A percentile compares a stretch with the other conserved stretches of the same genome.
Conservation (phyloP, 352 stramenopile species). For the Labyrinthula sp. region DNA sequence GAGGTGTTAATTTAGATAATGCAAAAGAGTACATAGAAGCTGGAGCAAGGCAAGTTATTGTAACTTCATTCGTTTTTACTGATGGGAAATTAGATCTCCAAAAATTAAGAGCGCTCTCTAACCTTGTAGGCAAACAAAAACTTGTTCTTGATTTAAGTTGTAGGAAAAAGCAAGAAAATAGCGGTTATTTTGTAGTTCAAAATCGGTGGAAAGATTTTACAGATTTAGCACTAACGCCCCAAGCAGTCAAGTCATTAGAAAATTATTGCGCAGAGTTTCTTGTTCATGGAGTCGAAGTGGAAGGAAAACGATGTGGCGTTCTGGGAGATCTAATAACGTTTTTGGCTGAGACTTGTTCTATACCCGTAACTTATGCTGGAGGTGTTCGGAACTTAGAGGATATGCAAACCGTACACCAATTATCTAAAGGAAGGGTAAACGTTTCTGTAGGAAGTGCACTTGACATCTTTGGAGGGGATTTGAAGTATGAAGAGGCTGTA, state of each 20-base stretch:
- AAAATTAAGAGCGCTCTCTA: conserved; percentile 44
- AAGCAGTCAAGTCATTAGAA: conserved; percentile 59
- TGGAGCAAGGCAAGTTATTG: conserved; percentile 89
- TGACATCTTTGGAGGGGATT: conserved; percentile 81
- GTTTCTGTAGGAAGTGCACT: conserved; percentile 91
- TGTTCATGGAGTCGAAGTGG: conserved; percentile 89
- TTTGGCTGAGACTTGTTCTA: conserved; percentile 62
- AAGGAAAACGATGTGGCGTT: conserved; percentile 79
- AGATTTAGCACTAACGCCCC: conserved; percentile 53
- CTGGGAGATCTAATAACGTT: conserved; percentile 78
- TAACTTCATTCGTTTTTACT: conserved; percentile 87
- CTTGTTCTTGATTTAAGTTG: conserved; percentile 84
- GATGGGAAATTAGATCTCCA: conserved; percentile 65
- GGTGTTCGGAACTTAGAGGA: conserved; percentile 72
- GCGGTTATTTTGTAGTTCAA: conserved; percentile 76
- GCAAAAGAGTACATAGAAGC: conserved; percentile 71
- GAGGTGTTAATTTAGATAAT: conserved; percentile 76
- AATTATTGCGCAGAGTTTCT: conserved; percentile 88
- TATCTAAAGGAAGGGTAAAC: conserved; percentile 71
- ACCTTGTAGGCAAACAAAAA: conserved; percentile 48
- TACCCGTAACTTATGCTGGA: conserved; percentile 88
- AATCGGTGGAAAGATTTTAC: conserved; percentile 91
- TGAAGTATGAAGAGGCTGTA: conserved; percentile 74
- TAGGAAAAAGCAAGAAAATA: conserved; percentile 41
- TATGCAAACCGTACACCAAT: conserved; percentile 67